A percentile compares a stretch with the other conserved stretches of the same genome.
phyloP scores from a whole-genome alignment of 2,329 filamentous ascomycete species.

The Neopestalotiopsis clavispora region DNA sequence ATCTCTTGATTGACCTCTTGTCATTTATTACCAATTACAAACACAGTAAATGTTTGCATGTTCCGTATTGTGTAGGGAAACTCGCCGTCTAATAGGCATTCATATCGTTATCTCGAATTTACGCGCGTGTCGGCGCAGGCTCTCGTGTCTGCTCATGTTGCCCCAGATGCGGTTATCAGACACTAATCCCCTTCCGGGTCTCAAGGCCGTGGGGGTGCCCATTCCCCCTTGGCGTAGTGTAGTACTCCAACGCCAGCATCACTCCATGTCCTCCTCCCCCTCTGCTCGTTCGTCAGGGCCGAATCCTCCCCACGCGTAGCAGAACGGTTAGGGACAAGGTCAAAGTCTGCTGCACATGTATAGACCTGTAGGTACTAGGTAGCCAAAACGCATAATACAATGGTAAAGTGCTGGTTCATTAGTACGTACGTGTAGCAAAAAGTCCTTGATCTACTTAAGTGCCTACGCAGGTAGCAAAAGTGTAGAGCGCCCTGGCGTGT shows the following conservation, averaged over 20 bases:
- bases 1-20: too few relatives aligned
- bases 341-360: too few relatives aligned
- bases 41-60: not conserved
- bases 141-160: not conserved
- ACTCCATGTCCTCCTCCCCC: not conserved
- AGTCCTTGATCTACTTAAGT: not conserved
- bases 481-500: not conserved
- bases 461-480: not conserved
- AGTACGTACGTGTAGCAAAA: not conserved
- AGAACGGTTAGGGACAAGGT: too few relatives aligned
- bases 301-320: constrained; percentile 4
- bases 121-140: constrained; percentile 4
- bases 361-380: too few relatives aligned
- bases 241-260: constrained; percentile 5
- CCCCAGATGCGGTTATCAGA: constrained; percentile 9
- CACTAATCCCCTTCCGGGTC: constrained; percentile 12
- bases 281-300: not conserved
- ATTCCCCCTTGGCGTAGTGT: not conserved
- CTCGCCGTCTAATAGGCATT: constrained; percentile 3
- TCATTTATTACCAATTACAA: not conserved
- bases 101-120: constrained; percentile 17
- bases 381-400: not conserved
- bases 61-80: too few relatives aligned
- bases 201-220: constrained; percentile 10
- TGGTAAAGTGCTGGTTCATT: not conserved